Evolutionary conservation across 2,329 filamentous ascomycete species (phyloP), one percentile per base, ranked within the genome.

Genomic region (Colletotrichum sp.): DNA sequence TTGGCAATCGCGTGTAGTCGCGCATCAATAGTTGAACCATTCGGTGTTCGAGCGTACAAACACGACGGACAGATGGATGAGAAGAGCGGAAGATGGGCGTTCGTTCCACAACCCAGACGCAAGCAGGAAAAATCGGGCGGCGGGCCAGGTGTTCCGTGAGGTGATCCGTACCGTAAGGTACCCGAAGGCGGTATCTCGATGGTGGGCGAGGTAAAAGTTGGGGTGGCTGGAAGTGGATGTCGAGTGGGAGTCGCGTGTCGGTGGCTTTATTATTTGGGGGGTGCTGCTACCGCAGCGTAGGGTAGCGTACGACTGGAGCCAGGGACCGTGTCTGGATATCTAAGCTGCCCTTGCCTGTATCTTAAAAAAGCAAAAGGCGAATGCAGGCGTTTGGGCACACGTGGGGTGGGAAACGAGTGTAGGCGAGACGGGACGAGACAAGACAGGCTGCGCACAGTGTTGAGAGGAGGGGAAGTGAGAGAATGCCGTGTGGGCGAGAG

Each of bases 221-320:
- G 49, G 74, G 74, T 76, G 74, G 74, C 65, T 76, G 74, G 74
- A 76, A 74, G 74, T 76, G 74, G 74, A 76, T 68, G 64, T 59
- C 44, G 64, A 76, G 59, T 60, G 44, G 59, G 62, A 74, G 74
- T 62, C 64, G 70, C 65, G 70, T 60, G 59, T 74, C 18, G 74
- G 64, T 66, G 44, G 60, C 39, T 71, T 65, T 68, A 39, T 59
- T 73, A 52, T 60, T 76, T 32, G 26, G 28, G 57, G 32, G 69
- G 34, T 60, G 55, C 32, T 62, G 24, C 44, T 30, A 32, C 49
- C 52, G 59, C n/a, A 65, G 59, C 24, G 44, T 52, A 52, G 44
- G 44, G 44, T 52, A 52, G 44, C 44, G 36, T 65, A 28, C 49
- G 44, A 68, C 39, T 34, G 49, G 59, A 52, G 64, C 32, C 39